Base-by-base conservation (phyloP, 495 filamentous ascomycete species). In the Acidomyces sp. region DNA sequence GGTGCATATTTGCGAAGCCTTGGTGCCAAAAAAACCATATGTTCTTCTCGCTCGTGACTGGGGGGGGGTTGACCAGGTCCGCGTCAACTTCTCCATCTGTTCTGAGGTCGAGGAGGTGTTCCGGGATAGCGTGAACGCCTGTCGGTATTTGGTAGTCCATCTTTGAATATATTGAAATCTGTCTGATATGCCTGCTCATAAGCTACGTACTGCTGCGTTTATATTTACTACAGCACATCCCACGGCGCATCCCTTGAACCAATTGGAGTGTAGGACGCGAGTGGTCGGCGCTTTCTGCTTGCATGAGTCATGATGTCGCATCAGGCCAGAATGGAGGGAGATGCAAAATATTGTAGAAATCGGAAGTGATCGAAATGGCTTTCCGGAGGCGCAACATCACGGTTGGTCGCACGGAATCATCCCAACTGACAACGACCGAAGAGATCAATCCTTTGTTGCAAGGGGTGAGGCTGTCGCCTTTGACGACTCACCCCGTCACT, bases 321-420 rank as follows among this genome's bases (percentile, higher is more conserved):
- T n/a, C n/a, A n/a, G n/a, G n/a, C n/a, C n/a, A n/a, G n/a, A n/a
- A n/a, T n/a, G n/a, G n/a, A n/a, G n/a, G n/a, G n/a, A n/a, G n/a
- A n/a, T n/a, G n/a, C n/a, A n/a, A n/a, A n/a, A n/a, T n/a, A n/a
- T n/a, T n/a, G n/a, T n/a, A n/a, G n/a, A n/a, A n/a, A n/a, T n/a
- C n/a, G n/a, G n/a, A n/a, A n/a, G n/a, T n/a, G n/a, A n/a, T n/a
- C n/a, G n/a, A 22, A 3, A 52, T 52, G 48, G 85, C 86, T 3
- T 94, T 96, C 63, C 77, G 84, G 49, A 93, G 87, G 56, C 75
- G 85, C 43, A 92, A 88, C 53, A 68, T 85, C 34, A 80, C 77
- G 1, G 60, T 95, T 12, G 69, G 67, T 2, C 51, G 56, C 11
- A 22, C 13, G 23, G 20, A 20, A 16, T 15, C 17, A 17, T 16